These are phyloP conservation scores for Ensete glaucum DNA, from an alignment of 176 grass and related monocot genomes.

Conservation along the genomic window DNA sequence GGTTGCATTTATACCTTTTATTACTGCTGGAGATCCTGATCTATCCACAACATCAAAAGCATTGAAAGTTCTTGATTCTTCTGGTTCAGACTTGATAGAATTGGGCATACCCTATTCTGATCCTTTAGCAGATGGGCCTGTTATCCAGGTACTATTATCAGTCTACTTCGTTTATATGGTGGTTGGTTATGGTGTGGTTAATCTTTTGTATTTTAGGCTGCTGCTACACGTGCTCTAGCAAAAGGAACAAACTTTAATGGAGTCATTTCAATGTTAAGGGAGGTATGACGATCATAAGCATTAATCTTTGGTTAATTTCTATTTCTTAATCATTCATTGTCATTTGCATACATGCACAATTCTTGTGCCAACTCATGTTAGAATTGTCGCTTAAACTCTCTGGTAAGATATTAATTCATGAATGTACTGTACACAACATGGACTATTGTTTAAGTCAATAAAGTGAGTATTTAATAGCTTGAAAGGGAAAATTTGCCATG, in stretches of 20 bases:
- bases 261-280: slow-evolving; percentile 87
- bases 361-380: background rate
- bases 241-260: slow-evolving; percentile 84
- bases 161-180: background rate
- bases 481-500: no score
- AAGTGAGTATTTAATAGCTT: background rate
- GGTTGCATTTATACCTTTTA: slow-evolving; percentile 77
- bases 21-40: slow-evolving; percentile 94
- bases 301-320: background rate
- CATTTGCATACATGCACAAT: background rate
- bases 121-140: slow-evolving; percentile 83
- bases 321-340: background rate
- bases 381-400: background rate
- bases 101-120: slow-evolving; percentile 93
- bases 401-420: background rate
- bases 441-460: background rate
- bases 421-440: background rate
- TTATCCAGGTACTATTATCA: slow-evolving; percentile 63
- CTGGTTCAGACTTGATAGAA: slow-evolving; percentile 83
- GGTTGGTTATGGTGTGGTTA: background rate
- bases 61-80: slow-evolving; percentile 76
- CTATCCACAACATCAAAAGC: slow-evolving; percentile 71
- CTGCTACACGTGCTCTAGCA: slow-evolving; percentile 74
- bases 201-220: slow-evolving; percentile 38
- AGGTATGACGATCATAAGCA: slow-evolving; percentile 6